Base-by-base conservation (phyloP, 768 basidiomycete genomes). In the Boletus sp. region DNA sequence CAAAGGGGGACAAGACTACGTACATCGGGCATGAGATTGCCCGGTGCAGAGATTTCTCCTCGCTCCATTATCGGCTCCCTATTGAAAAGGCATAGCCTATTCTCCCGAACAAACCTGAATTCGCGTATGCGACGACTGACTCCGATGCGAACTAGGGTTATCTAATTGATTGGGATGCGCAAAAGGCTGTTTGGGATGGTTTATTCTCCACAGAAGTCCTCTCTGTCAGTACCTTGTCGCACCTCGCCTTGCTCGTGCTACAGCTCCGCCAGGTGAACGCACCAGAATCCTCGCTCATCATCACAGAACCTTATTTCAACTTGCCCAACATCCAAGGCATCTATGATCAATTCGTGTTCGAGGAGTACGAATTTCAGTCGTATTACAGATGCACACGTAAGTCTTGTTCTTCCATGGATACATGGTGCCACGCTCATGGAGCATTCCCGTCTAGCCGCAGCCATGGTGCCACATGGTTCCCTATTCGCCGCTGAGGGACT, bases 251-350 rank as follows among this genome's bases (percentile, higher is more conserved):
- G 51, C 27, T 14, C 49, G 47, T 30, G 32, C 44, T 61, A 53
- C 47, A 54, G 42, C 54, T 52, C 59, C 51, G 21, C 38, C 59
- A 95, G 93, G 74, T 92, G 52, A 82, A 91, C 64, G 84, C 92
- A 0, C 74, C 83, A 1, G 78, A 82, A 47, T 83, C 87, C 0
- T 85, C 88, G 5, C 75, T 98, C 34, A 75, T 98, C 46, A 81
- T 98, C 52, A 97, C 96, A 6, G 95, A 98, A 72, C 93, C 95
- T 6, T 92, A 91, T 67, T 90, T 96, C 79, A 94, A 98, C 73
- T 75, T 95, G 9, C 90, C 92, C 25, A 93, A 92, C 65, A 82
- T 97, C 13, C 91, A 93, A 72, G 90, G 93, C 27, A 81, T 90
- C 33, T 94, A 95, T 64, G 95, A 98, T 68, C 93, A 98, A 71